Conservation (phyloP, 2,329 filamentous ascomycete species). For the Ceratocystis alfenasii region DNA sequence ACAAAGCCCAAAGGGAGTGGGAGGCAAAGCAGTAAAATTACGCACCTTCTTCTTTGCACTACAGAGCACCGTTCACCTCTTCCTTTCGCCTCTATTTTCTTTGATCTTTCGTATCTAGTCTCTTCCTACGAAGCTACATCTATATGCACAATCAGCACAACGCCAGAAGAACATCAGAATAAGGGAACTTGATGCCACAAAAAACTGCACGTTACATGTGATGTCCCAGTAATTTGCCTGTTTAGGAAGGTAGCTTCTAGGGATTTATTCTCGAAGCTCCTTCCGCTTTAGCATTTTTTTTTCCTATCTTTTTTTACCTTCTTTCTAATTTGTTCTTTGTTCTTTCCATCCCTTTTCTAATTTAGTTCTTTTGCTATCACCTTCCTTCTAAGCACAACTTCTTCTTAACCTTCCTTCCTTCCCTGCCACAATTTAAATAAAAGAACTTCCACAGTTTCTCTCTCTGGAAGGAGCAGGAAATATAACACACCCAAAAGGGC, state of each 20-base stretch:
- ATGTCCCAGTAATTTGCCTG: not conserved
- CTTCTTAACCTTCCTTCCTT: too few relatives aligned
- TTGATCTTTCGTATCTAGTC: not conserved
- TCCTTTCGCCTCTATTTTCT: not conserved
- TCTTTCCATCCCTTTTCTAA: not conserved
- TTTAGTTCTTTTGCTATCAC: not conserved
- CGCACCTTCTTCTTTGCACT: not conserved
- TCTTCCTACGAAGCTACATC: not conserved
- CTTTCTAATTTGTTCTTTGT: not conserved
- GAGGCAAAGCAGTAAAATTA: not conserved
- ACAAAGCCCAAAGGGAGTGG: not conserved
- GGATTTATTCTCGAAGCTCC: not conserved
- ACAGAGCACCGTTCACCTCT: not conserved
- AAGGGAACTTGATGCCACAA: not conserved
- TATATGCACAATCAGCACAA: not conserved
- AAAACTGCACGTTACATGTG: constrained; percentile 7
- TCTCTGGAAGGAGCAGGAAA: too few relatives aligned
- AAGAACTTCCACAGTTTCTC: too few relatives aligned
- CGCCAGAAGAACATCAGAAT: not conserved
- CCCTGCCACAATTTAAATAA: too few relatives aligned
- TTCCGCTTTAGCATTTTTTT: not conserved
- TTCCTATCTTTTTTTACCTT: not conserved
- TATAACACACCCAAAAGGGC: too few relatives aligned
- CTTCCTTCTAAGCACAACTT: not conserved
- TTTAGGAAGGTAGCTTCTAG: constrained; percentile 14